Evolutionary conservation across 2,329 filamentous ascomycete species (phyloP).

Genomic region (Trichoderma arundinaceum): DNA sequence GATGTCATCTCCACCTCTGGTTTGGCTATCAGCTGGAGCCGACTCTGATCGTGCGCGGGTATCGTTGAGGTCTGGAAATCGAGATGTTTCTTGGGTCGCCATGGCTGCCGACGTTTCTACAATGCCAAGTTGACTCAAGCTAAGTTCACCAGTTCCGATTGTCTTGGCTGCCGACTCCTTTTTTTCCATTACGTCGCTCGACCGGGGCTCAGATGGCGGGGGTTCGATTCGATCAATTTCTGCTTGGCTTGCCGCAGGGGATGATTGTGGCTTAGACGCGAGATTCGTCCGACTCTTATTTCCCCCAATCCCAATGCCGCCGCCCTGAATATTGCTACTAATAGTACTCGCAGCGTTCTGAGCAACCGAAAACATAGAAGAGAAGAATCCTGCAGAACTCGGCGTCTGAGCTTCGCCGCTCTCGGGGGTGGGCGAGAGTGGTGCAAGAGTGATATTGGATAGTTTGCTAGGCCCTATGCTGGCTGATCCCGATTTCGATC

Average conservation of each 20-base stretch:
- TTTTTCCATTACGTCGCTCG: slow-evolving; percentile 52
- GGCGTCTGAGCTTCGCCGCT: slow-evolving; percentile 58
- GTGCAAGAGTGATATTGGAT: slow-evolving; percentile 73
- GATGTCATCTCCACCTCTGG: slow-evolving; percentile 38
- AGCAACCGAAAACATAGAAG: slow-evolving; percentile 87
- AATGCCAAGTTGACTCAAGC: slow-evolving; percentile 86
- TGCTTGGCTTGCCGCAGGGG: slow-evolving; percentile 42
- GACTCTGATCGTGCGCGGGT: slow-evolving; percentile 61
- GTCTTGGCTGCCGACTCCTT: slow-evolving; percentile 85
- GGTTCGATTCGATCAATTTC: slow-evolving; percentile 49
- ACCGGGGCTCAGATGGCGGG: slow-evolving; percentile 42
- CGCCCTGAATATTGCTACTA: slow-evolving; percentile 75
- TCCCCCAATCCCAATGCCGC: slow-evolving; percentile 56
- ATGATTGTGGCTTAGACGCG: slow-evolving; percentile 37
- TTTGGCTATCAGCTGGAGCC: slow-evolving; percentile 57
- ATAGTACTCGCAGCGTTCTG: slow-evolving; percentile 85
- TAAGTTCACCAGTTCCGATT: slow-evolving; percentile 85
- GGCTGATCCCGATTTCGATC: slow-evolving; percentile 59
- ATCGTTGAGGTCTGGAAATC: slow-evolving; percentile 57
- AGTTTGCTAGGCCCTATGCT: slow-evolving; percentile 80
- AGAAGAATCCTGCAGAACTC: slow-evolving; percentile 81
- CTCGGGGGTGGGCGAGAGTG: slow-evolving; percentile 79
- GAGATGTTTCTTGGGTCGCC: slow-evolving; percentile 63
- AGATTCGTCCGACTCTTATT: slow-evolving; percentile 45
- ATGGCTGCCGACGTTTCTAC: slow-evolving; percentile 59